Base-by-base conservation (phyloP, 2,329 filamentous ascomycete species). In the Xylariomycetidae sp. region DNA sequence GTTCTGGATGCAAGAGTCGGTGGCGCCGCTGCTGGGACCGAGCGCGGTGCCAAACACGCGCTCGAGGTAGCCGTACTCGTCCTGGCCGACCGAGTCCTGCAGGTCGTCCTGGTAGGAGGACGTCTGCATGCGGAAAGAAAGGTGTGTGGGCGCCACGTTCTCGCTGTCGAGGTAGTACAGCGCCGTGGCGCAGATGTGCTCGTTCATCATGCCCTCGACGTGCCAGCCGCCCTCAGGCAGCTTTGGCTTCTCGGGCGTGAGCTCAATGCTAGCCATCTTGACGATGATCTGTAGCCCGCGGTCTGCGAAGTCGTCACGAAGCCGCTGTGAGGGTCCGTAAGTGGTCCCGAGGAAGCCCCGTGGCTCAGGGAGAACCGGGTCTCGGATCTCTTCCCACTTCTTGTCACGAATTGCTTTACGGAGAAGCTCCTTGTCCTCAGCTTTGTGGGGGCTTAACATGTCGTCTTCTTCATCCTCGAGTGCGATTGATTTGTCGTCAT, bases 211-310 rank as follows among this genome's bases (percentile, higher is more conserved):
- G 13, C 44, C 41, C 31, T 45, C 41, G 15, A 46, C 34, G 34
- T 74, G 71, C 69, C 70, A 76, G 3, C 50, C 49, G 2, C 68
- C 67, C 4, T 58, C 62, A 0, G 58, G 46, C 41, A 72, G 80
- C 0, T 49, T 49, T 0, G 74, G 70, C 19, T 74, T 69, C 8
- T 73, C 69, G 0, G 76, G 75, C 0, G 67, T 75, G 2, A 82
- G 61, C 26, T 79, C 64, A 31, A 82, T 72, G 22, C 66, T 71
- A 2, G 74, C 67, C 42, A 85, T 61, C 48, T 82, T 82, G 19
- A 82, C 69, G 31, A 84, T 77, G 22, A 84, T 54, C 45, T 85
- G 80, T 4, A 83, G 48, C 3, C 70, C 69, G 5, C 54, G 50
- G 1, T 63, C 46, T 7, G 51, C 42, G 37, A 56, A 57, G 16